A percentile compares a stretch with the other conserved stretches of the same genome.
These are phyloP conservation scores for Ceriops tagal DNA, from an alignment of 345 rosid genomes.

Conservation along the genomic window DNA sequence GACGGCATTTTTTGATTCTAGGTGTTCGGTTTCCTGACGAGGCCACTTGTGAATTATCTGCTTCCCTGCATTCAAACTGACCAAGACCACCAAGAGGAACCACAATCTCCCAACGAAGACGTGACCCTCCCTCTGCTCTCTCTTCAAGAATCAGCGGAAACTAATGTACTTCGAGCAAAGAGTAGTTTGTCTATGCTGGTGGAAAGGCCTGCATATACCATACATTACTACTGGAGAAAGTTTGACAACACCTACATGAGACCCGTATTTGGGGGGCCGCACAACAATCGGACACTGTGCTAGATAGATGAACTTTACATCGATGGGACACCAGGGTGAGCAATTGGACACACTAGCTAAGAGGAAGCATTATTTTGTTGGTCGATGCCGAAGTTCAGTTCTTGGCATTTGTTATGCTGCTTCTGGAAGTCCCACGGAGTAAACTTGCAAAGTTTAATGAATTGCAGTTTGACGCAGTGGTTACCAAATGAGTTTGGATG, in stretches of 20 bases:
- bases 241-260: constrained; percentile 83
- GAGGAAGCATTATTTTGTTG: background rate
- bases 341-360: background rate
- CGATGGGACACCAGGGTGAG: too few species aligned
- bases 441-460: background rate
- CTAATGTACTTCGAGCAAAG: constrained; percentile 66
- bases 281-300: constrained; percentile 35
- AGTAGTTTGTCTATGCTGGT: constrained; percentile 68
- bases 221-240: constrained; percentile 83
- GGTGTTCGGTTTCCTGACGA: constrained; percentile 89
- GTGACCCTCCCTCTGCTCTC: constrained; percentile 59
- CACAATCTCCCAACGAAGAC: constrained; percentile 52
- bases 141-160: constrained; percentile 56
- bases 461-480: background rate
- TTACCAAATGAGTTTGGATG: background rate
- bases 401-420: background rate
- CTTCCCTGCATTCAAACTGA: constrained; percentile 38
- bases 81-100: constrained; percentile 18
- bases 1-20: constrained; percentile 24
- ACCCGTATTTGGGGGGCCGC: constrained; percentile 80
- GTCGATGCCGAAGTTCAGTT: background rate
- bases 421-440: too few species aligned
- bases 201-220: constrained; percentile 71
- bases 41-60: constrained; percentile 55
- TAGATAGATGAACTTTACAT: constrained; percentile 16